Base-by-base conservation (phyloP, 2,329 filamentous ascomycete genomes). In the Epichloe aotearoae region DNA sequence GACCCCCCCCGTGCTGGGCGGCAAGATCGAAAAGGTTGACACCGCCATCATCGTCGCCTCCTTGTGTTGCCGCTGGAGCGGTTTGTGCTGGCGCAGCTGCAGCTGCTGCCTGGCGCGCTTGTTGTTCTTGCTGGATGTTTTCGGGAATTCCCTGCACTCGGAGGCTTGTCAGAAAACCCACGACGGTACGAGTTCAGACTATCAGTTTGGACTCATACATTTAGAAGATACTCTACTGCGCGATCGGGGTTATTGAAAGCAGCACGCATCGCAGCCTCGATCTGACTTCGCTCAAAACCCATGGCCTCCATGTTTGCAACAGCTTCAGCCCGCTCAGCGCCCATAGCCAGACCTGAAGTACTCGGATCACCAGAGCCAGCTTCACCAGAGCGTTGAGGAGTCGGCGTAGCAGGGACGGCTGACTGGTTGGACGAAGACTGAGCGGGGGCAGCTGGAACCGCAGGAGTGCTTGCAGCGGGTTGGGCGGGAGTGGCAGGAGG, bases 201-300 rank as follows among this genome's bases (percentile, higher is more conserved):
- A 14, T n/a, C 4, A 11, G 10, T 30, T 44, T 17, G 17, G 47
- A 72, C 84, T 69, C 48, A 37, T 67, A 93, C 88, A 59, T 72
- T 95, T 63, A 98, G 67, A 12, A 98, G 80, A 63, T 98, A 98
- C 68, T 98, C 93, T 51, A 98, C 91, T 50, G 93, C 93, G 61
- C 93, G 88, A 67, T 97, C 91, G 14, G 91, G 89, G 72, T 98
- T 98, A 76, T 86, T 94, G 69, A 88, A 98, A 14, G 93, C 93
- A 56, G 93, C 93, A 62, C 91, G 86, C 84, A 98, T 93, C 48
- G 93, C 93, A 46, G 85, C 81, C 60, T 96, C 89, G 58, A 96
- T 95, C 64, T 95, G 86, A 49, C 81, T 74, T 62, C 90, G 80
- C 62, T 87, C 81, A 59, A 98, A 98, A 8, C 93, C 93, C 93